These are phyloP conservation scores for Colletotrichum australisinense DNA, from an alignment of 2,329 filamentous ascomycete genomes.

Conservation along the genomic window DNA sequence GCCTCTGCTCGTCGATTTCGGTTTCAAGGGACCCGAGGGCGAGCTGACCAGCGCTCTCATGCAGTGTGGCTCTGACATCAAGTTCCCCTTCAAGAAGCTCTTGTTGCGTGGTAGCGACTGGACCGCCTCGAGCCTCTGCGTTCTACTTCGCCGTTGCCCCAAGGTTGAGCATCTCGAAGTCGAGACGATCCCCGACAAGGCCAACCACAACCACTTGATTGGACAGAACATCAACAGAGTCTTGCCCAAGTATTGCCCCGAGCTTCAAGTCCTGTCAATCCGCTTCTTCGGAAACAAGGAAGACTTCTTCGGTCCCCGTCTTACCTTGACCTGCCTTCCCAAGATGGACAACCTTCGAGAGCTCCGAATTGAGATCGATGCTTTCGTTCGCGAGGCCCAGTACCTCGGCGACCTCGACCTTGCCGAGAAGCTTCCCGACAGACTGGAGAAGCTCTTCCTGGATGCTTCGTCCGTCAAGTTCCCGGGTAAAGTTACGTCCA, in stretches of 20 bases:
- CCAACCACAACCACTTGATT: neutral
- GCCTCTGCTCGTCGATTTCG: neutral
- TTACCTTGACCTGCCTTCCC: slow-evolving; percentile 13
- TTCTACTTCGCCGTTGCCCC: slow-evolving; percentile 18
- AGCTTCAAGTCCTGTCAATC: slow-evolving; percentile 1
- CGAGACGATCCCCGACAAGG: neutral
- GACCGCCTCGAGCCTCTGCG: neutral
- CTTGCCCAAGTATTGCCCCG: slow-evolving; percentile 14
- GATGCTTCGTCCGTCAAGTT: slow-evolving; percentile 3
- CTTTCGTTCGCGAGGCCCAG: neutral
- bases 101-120: neutral
- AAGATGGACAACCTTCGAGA: slow-evolving; percentile 10
- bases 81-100: slow-evolving; percentile 6
- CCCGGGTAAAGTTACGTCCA: neutral
- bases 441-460: slow-evolving; percentile 17
- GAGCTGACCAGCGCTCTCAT: neutral
- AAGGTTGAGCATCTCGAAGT: slow-evolving; percentile 2
- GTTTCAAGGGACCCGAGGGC: neutral
- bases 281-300: neutral
- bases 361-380: slow-evolving; percentile 18
- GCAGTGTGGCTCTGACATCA: neutral
- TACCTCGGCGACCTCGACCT: neutral
- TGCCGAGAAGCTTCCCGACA: neutral
- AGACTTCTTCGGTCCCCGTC: neutral
- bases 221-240: slow-evolving; percentile 10